phyloP scores from a whole-genome alignment of 208 protist genomes.

The Jaenimonas drosophilae region DNA sequence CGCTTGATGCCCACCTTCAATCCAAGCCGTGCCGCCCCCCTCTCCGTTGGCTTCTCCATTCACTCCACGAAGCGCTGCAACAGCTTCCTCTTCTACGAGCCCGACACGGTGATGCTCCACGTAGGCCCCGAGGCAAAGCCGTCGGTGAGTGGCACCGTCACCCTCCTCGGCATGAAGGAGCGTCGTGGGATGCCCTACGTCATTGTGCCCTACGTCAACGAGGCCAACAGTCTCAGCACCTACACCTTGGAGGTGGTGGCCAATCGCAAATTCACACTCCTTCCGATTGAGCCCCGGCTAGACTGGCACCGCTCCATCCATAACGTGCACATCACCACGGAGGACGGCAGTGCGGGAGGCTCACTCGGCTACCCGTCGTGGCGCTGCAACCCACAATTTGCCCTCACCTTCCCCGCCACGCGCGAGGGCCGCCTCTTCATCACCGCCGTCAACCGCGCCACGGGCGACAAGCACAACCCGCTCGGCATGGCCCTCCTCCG shows the following conservation, averaged over 20 bases:
- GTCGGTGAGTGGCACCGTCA: slow-evolving; percentile 14
- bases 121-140: slow-evolving; percentile 5
- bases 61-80: slow-evolving; percentile 36
- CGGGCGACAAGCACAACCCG: slow-evolving; percentile 26
- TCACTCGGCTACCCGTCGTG: slow-evolving; percentile 63
- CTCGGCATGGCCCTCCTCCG: slow-evolving; percentile 64
- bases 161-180: slow-evolving; percentile 48
- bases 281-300: slow-evolving; percentile 39
- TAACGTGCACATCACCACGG: slow-evolving; percentile 23
- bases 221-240: slow-evolving; percentile 5
- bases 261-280: slow-evolving; percentile 51
- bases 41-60: slow-evolving; percentile 62
- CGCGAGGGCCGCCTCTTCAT: slow-evolving; percentile 65
- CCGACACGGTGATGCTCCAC: slow-evolving; percentile 31
- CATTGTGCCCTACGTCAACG: slow-evolving; percentile 56
- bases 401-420: slow-evolving; percentile 54
- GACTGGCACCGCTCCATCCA: slow-evolving; percentile 51
- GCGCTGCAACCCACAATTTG: slow-evolving; percentile 80
- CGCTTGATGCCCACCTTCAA: too few relatives aligned
- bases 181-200: slow-evolving; percentile 81
- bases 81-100: slow-evolving; percentile 66
- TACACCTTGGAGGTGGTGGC: slow-evolving; percentile 52
- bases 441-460: slow-evolving; percentile 24
- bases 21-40: slow-evolving; percentile 11
- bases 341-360: slow-evolving; percentile 60